Conservation (phyloP, 148 eudicot species). For the Chenopodium formosanum region DNA sequence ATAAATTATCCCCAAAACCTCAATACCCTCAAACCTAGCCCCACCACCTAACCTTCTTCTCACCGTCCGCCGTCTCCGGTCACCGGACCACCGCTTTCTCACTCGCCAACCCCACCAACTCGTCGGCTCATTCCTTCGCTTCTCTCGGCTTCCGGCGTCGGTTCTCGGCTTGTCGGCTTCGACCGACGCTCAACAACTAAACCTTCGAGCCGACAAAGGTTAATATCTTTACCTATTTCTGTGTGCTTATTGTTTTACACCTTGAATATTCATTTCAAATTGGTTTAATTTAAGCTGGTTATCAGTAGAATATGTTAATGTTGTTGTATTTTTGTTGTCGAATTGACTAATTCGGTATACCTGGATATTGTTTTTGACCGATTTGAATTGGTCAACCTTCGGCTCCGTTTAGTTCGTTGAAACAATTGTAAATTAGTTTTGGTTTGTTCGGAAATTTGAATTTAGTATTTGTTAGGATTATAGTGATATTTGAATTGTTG, state of each 20-base stretch:
- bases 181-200: no score
- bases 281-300: background rate
- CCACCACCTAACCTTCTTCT: background rate
- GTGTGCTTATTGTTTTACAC: no score
- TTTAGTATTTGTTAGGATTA: no score
- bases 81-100: background rate
- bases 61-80: background rate
- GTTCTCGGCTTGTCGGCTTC: no score
- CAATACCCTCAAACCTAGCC: background rate
- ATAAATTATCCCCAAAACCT: background rate
- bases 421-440: background rate
- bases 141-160: no score
- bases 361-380: background rate
- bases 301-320: no score
- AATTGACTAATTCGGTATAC: background rate
- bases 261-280: background rate
- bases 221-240: no score
- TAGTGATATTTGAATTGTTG: no score
- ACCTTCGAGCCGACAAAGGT: background rate
- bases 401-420: background rate
- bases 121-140: background rate
- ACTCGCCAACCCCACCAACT: background rate
- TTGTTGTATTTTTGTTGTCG: background rate
- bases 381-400: background rate
- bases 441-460: background rate